Percentiles rank a stretch among this genome's conserved stretches.
These are phyloP conservation scores for Xylariaceae sp. DNA, from an alignment of 2,329 filamentous ascomycete genomes.

Conservation along the genomic window DNA sequence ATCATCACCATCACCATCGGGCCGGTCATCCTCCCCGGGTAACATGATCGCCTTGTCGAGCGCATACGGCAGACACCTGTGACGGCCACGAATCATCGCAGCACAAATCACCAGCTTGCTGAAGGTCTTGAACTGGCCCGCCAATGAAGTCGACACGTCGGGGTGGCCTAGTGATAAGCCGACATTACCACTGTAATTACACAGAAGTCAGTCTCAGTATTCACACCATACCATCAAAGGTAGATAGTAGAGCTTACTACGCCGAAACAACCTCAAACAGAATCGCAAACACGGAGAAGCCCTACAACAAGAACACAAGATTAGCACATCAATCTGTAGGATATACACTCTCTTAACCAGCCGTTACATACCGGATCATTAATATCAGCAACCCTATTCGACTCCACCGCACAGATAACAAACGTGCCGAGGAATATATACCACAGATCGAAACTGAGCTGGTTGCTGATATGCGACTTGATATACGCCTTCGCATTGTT, in stretches of 20 bases:
- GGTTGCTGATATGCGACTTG: constrained; percentile 35
- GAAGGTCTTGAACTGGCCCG: constrained; percentile 41
- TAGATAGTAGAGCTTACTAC: constrained; percentile 17
- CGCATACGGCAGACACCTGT: constrained; percentile 49
- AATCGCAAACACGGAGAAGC: constrained; percentile 38
- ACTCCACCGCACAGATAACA: constrained; percentile 41
- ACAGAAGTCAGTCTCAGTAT: background rate
- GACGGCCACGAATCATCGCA: constrained; percentile 51
- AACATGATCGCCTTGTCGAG: constrained; percentile 36
- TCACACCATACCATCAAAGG: background rate
- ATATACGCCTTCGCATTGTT: background rate
- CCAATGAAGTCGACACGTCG: constrained; percentile 40
- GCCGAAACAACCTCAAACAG: constrained; percentile 40
- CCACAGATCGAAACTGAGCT: constrained; percentile 43
- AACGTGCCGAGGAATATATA: constrained; percentile 40
- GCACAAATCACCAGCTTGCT: constrained; percentile 50
- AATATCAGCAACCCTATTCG: constrained; percentile 11
- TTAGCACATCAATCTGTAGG: no score
- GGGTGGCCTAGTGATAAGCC: constrained; percentile 43
- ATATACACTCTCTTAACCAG: no score
- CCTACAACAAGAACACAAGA: constrained; percentile 23
- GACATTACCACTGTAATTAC: constrained; percentile 33
- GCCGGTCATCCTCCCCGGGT: background rate
- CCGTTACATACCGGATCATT: background rate
- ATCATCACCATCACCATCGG: background rate